Percentiles rank a stretch among this genome's conserved stretches.
Evolutionary conservation across 2,329 filamentous ascomycete genomes (phyloP).

Genomic region (Microdochium paspali): DNA sequence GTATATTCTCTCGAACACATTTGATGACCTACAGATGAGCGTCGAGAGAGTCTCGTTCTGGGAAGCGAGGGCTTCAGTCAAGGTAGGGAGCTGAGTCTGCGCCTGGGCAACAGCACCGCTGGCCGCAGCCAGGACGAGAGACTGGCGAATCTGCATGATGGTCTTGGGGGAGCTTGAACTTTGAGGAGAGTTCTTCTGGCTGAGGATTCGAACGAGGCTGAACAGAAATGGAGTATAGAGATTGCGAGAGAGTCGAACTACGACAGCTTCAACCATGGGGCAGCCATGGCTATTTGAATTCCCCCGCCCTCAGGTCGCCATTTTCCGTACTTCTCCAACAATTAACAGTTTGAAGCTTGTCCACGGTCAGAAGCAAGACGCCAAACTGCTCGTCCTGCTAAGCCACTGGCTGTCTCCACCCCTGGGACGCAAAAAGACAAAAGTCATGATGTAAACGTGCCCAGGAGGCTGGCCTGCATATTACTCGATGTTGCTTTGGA

Average conservation of each 20-base stretch:
- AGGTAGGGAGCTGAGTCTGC: neutral
- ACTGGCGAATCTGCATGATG: neutral
- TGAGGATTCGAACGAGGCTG: neutral
- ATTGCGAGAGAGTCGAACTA: neutral
- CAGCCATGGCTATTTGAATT: neutral
- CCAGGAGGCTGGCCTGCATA: neutral
- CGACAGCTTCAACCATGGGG: neutral
- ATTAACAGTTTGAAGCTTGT: no score
- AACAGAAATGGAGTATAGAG: neutral
- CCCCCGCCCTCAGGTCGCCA: no score
- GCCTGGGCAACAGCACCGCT: neutral
- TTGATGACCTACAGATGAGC: slow-evolving; percentile 9
- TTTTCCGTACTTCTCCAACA: no score
- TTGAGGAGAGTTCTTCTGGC: neutral
- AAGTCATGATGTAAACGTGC: neutral
- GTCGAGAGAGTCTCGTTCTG: slow-evolving; percentile 10
- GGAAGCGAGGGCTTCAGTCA: slow-evolving; percentile 11
- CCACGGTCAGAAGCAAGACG: no score
- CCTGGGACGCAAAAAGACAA: neutral
- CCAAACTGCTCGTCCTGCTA: neutral
- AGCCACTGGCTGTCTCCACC: neutral
- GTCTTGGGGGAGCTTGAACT: neutral
- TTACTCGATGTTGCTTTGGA: neutral
- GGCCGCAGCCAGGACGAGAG: neutral
- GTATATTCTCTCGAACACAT: no score